Conservation (phyloP, 116 monocot species). For the Posidonia oceanica region DNA sequence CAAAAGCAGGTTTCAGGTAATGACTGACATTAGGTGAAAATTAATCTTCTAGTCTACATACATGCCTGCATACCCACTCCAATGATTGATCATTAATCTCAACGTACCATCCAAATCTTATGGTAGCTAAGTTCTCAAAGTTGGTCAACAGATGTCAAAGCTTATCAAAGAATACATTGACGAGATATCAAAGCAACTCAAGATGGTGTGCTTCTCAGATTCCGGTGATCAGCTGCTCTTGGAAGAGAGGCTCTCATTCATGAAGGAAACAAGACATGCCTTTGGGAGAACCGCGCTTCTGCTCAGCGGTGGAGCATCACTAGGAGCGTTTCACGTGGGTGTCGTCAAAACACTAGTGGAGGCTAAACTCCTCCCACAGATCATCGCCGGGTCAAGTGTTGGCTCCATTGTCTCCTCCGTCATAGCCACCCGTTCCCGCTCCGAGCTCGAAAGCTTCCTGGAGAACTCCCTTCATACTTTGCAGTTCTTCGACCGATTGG, state of each 20-base stretch:
- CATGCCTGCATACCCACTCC: no score
- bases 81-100: no score
- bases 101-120: no score
- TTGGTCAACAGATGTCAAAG: conserved; percentile 69
- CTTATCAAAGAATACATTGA: conserved; percentile 92
- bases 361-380: conserved; percentile 44
- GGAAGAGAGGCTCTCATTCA: conserved; percentile 93
- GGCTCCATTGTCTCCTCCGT: conserved; percentile 43
- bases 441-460: conserved; percentile 84
- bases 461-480: conserved; percentile 31
- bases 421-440: conserved; percentile 68
- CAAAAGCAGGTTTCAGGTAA: conserved; percentile 88
- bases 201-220: conserved; percentile 78
- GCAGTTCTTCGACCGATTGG: conserved; percentile 89
- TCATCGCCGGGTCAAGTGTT: conserved; percentile 85
- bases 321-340: conserved; percentile 86
- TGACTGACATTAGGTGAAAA: no score
- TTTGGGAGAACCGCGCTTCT: conserved; percentile 91
- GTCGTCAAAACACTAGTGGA: conserved; percentile 80
- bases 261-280: conserved; percentile 92
- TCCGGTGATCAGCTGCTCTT: conserved; percentile 66
- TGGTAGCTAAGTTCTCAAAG: no score
- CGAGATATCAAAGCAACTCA: conserved; percentile 80
- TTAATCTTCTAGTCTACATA: no score
- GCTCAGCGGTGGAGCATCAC: conserved; percentile 85